A percentile compares a stretch with the other conserved stretches of the same genome.
Conservation (phyloP, 306 rosid species). For the Quercus glauca region DNA sequence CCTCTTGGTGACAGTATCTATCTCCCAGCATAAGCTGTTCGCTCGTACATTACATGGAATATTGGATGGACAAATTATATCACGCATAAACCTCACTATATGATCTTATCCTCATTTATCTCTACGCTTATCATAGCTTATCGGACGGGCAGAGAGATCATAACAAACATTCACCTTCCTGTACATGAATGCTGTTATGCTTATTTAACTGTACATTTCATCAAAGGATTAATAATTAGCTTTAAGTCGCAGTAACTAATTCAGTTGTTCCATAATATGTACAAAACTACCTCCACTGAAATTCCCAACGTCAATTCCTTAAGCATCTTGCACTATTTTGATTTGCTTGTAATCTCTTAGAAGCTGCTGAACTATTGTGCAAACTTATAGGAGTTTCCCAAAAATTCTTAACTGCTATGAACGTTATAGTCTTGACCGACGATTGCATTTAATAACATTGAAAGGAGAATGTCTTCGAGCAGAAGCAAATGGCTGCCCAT, state of each 20-base stretch:
- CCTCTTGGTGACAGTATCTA: neutral
- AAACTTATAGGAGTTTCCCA: slow-evolving; percentile 11
- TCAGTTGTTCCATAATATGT: neutral
- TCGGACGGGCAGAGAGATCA: neutral
- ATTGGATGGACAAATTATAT: neutral
- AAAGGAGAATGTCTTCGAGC: slow-evolving; percentile 51
- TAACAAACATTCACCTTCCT: neutral
- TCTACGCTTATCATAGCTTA: neutral
- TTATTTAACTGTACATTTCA: slow-evolving; percentile 11
- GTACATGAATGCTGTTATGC: neutral
- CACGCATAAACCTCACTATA: neutral
- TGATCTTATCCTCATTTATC: slow-evolving; percentile 1
- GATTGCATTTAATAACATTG: slow-evolving; percentile 48
- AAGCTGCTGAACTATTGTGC: slow-evolving; percentile 13
- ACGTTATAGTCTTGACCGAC: slow-evolving; percentile 70
- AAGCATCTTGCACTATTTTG: neutral
- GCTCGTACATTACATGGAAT: neutral
- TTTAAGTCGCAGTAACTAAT: slow-evolving; percentile 9
- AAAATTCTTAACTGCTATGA: neutral
- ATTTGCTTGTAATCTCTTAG: slow-evolving; percentile 22
- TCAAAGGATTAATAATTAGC: slow-evolving; percentile 7
- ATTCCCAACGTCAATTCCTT: slow-evolving; percentile 4
- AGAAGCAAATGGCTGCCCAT: slow-evolving; percentile 63
- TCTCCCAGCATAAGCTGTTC: neutral
- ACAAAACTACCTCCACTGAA: slow-evolving; percentile 13